Base-by-base conservation (phyloP, 371 early-diverging fungal species). In the Gilbertella persicaria region DNA sequence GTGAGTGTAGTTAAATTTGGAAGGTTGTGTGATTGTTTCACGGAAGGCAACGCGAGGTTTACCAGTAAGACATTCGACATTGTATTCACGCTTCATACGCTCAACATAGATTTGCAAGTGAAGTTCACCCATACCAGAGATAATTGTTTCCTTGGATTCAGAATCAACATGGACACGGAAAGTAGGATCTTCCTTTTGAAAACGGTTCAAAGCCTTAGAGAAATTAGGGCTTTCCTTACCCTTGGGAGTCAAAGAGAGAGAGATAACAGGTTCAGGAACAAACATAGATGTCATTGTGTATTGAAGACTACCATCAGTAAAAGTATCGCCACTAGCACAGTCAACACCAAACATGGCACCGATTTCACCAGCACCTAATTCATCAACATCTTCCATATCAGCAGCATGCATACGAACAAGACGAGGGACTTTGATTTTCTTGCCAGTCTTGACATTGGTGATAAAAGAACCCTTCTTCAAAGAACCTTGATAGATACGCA, bases 261-360 rank as follows among this genome's bases (percentile, higher is more conserved):
- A 96, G 41, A 98, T 95, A 44, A 98, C 99, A 17, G 99, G 95
- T 50, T 95, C 91, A 45, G 99, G 98, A 19, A 98, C 97, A 73
- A 84, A 96, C 92, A 97, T 98, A 39, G 96, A 94, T 17, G 95
- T 90, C 97, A 96, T 95, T n/a, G 96, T 81, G 71, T 86, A 86
- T 53, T 81, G 76, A n/a, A 83, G 56, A 13, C 79, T 65, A 36
- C 97, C 99, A 65, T 94, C 93, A 30, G 94, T 95, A 60, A 98
- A 98, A 2, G 97, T 94, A 74, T 98, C 99, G 57, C 99, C 99
- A 25, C 92, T 91, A 6, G 97, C 90, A 74, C 99, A 98, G 55
- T 98, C 99, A 45, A 98, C 87, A 66, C 99, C 99, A 73, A 98
- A 97, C 72, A 97, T 78, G 19, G 99, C 99, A 71, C 96, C 94